Percentiles rank a stretch among this genome's conserved stretches.
Conservation (phyloP, 1,284 basidiomycete genomes). For the Ganoderma lingzhi region DNA sequence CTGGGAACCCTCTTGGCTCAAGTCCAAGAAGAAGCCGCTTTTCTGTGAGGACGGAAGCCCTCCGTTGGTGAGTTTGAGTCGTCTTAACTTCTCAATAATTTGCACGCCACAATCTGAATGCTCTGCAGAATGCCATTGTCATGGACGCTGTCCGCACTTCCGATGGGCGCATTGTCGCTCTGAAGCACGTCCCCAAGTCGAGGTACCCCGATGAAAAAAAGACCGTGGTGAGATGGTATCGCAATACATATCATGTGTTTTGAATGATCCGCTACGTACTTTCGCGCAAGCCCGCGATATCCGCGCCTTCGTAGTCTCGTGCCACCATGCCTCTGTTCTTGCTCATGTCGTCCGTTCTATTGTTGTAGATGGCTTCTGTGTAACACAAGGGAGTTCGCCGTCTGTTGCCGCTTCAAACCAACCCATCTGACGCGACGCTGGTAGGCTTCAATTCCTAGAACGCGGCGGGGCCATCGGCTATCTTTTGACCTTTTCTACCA, state of each 20-base stretch:
- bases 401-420: background rate
- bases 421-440: background rate
- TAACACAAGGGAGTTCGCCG: background rate
- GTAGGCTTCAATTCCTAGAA: background rate
- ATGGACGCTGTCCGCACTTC: slow-evolving; percentile 24
- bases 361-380: background rate
- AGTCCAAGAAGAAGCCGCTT: background rate
- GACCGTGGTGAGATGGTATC: background rate
- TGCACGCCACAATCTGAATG: background rate
- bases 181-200: slow-evolving; percentile 20
- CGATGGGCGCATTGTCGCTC: slow-evolving; percentile 22
- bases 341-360: background rate
- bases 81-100: background rate
- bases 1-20: slow-evolving; percentile 30
- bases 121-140: background rate
- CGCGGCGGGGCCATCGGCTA: background rate
- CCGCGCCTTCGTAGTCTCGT: background rate
- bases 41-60: slow-evolving; percentile 22
- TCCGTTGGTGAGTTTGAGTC: slow-evolving; percentile 10
- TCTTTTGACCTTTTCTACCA: background rate
- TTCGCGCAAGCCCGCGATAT: background rate
- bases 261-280: background rate
- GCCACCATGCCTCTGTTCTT: background rate
- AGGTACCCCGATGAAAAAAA: slow-evolving; percentile 22
- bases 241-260: background rate